Evolutionary conservation across 1,284 basidiomycete genomes (phyloP).

Genomic region (Sporisorium iseilematis-ciliati): DNA sequence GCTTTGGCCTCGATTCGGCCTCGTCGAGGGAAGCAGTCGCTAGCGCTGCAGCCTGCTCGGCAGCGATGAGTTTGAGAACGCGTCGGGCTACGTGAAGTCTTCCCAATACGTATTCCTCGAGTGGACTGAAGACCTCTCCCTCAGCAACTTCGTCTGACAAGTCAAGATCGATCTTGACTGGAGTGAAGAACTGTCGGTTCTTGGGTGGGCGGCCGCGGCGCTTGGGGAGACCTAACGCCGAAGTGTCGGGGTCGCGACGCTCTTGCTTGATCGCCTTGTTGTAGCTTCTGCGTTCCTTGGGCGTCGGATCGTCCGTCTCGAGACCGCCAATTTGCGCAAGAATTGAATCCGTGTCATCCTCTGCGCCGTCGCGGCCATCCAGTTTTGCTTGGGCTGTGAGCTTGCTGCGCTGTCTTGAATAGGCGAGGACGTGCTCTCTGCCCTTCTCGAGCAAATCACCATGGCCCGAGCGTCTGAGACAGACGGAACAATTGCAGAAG

Average conservation of each 20-base stretch:
- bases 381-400: slow-evolving; percentile 4
- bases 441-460: slow-evolving; percentile 23
- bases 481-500: slow-evolving; percentile 54
- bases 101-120: slow-evolving; percentile 31
- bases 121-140: slow-evolving; percentile 25
- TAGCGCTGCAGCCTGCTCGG: slow-evolving; percentile 7
- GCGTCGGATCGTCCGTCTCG: background rate
- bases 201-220: slow-evolving; percentile 32
- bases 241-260: background rate
- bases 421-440: slow-evolving; percentile 16
- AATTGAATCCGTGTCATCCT: too few species aligned
- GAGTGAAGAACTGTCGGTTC: slow-evolving; percentile 4
- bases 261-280: slow-evolving; percentile 7
- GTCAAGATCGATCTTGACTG: slow-evolving; percentile 9
- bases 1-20: background rate
- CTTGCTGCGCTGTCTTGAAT: slow-evolving; percentile 19
- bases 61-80: slow-evolving; percentile 21
- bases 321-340: slow-evolving; percentile 9
- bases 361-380: slow-evolving; percentile 8
- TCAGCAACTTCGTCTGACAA: slow-evolving; percentile 26
- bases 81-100: slow-evolving; percentile 18
- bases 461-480: slow-evolving; percentile 31
- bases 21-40: background rate
- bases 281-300: slow-evolving; percentile 3
- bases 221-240: background rate